Conservation (phyloP, 805 yeast species). For the Pichia cabralensis region DNA sequence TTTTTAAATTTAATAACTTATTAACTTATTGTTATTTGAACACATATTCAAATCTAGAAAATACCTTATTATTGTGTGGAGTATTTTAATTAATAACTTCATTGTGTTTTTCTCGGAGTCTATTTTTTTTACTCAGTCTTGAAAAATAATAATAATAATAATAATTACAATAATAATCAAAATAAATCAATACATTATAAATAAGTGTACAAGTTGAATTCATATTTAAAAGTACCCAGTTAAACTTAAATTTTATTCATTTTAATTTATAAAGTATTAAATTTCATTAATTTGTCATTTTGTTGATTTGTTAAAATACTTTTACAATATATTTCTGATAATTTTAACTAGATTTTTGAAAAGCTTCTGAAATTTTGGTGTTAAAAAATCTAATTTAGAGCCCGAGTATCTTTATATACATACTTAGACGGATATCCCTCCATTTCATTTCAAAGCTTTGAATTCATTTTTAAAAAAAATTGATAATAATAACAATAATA, state of each 20-base stretch:
- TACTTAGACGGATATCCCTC: slow-evolving; percentile 30
- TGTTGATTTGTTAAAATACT: not conserved
- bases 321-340: slow-evolving; percentile 3
- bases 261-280: not conserved
- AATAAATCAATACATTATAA: too few species aligned
- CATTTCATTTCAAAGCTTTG: slow-evolving; percentile 20
- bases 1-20: slow-evolving; percentile 1
- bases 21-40: too few species aligned
- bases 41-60: too few species aligned
- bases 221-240: too few species aligned
- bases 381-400: slow-evolving; percentile 16
- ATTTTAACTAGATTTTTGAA: slow-evolving; percentile 1
- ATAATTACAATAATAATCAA: not conserved
- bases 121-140: too few species aligned
- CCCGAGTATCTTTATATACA: slow-evolving; percentile 13
- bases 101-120: too few species aligned
- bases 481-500: too few species aligned
- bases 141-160: too few species aligned
- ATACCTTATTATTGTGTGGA: too few species aligned
- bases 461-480: too few species aligned
- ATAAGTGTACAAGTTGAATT: too few species aligned
- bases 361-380: slow-evolving; percentile 16
- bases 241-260: not conserved
- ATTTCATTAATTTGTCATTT: not conserved
- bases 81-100: too few species aligned